A percentile compares a stretch with the other conserved stretches of the same genome.
phyloP scores from a whole-genome alignment of 495 filamentous ascomycete genomes.

The Hypomontagnella submonticulosa region DNA sequence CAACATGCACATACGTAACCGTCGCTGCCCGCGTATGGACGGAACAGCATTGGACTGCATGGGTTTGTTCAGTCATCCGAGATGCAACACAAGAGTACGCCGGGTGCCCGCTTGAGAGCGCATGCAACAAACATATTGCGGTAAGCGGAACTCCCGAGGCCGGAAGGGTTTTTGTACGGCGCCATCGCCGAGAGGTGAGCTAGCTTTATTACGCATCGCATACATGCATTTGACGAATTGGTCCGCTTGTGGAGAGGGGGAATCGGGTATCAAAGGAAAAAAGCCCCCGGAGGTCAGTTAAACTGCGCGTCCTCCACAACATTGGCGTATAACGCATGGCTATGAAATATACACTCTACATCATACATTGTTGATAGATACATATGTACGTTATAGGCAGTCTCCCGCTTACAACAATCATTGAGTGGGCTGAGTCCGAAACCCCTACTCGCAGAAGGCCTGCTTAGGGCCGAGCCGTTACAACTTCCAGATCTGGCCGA shows the following conservation, averaged over 20 bases:
- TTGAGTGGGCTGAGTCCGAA: slow-evolving; percentile 27
- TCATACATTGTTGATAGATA: slow-evolving; percentile 18
- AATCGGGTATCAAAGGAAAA: slow-evolving; percentile 17
- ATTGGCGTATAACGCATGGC: slow-evolving; percentile 24
- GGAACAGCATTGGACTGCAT: slow-evolving; percentile 10
- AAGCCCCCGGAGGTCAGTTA: slow-evolving; percentile 1
- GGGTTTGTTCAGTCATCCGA: slow-evolving; percentile 29
- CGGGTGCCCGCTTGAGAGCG: slow-evolving; percentile 37
- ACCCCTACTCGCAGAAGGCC: slow-evolving; percentile 2
- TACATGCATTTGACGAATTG: slow-evolving; percentile 26
- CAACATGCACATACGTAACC: slow-evolving; percentile 28
- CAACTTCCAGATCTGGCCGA: slow-evolving; percentile 40
- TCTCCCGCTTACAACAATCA: slow-evolving; percentile 15
- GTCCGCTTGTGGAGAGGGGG: slow-evolving; percentile 24
- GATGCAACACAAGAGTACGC: slow-evolving; percentile 29
- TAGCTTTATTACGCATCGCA: slow-evolving; percentile 38
- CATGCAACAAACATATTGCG: slow-evolving; percentile 34
- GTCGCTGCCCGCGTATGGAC: slow-evolving; percentile 25
- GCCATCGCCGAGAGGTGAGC: slow-evolving; percentile 35
- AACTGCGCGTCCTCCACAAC: slow-evolving; percentile 15
- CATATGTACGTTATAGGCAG: slow-evolving; percentile 4
- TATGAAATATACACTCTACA: slow-evolving; percentile 13
- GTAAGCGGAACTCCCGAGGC: slow-evolving; percentile 40
- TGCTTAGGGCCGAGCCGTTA: slow-evolving; percentile 30
- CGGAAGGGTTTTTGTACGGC: slow-evolving; percentile 41